Percentiles rank a stretch among this genome's conserved stretches.
Evolutionary conservation across 805 yeast species (phyloP).

Genomic region (Komagataella kurtzmanii): DNA sequence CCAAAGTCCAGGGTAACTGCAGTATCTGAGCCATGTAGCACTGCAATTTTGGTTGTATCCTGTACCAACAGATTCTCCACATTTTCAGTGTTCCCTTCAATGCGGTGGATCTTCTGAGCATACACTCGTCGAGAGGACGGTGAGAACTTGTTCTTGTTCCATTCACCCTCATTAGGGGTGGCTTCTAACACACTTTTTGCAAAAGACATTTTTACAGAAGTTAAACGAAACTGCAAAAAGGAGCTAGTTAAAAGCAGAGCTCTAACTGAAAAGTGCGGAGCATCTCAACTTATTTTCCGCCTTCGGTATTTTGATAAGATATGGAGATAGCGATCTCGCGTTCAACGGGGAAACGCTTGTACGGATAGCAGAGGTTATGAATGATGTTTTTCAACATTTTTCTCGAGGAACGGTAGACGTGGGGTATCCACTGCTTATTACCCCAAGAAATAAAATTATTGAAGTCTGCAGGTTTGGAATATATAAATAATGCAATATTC

Average conservation of each 20-base stretch:
- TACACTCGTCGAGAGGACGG: slow-evolving; percentile 3
- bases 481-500: background rate
- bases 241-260: background rate
- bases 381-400: background rate
- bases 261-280: background rate
- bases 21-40: slow-evolving; percentile 4
- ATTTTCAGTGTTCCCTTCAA: slow-evolving; percentile 1
- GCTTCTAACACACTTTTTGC: slow-evolving; percentile 4
- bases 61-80: slow-evolving; percentile 1
- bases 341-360: background rate
- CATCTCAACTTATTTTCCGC: background rate
- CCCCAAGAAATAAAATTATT: background rate
- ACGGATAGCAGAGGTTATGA: background rate
- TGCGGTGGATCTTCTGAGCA: slow-evolving; percentile 1
- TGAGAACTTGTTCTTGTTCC: slow-evolving; percentile 5
- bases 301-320: background rate
- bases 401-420: background rate
- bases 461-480: background rate
- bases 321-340: background rate
- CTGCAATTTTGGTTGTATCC: background rate
- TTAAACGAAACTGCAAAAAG: background rate
- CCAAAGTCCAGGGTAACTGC: slow-evolving; percentile 4
- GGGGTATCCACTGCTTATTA: background rate
- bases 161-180: slow-evolving; percentile 4
- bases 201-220: background rate